Evolutionary conservation across 164 flowering plant species (phyloP), one percentile per base, ranked within the genome.

Genomic region (Kingdonia uniflora): DNA sequence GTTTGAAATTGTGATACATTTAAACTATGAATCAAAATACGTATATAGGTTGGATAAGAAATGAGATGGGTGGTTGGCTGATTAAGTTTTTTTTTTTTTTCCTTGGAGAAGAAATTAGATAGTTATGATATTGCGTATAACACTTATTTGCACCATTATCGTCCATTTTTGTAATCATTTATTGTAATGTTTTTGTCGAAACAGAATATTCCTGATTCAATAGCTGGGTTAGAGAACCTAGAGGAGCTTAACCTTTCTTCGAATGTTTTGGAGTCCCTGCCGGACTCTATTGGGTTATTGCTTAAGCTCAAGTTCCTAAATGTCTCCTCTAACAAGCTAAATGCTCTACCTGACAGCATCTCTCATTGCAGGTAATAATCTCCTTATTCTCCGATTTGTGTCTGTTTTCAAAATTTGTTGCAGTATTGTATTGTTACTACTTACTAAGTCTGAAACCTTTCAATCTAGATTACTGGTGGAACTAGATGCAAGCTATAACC

Each of bases 271-370:
- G 80, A 70, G 53, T 71, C 81, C 1, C 71, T 92, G 52, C 98
- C 98, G 1, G 95, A 92, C 57, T 88, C 98, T 15, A 74, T 92
- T 56, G 96, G 98, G 0, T 53, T 85, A 65, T 55, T 92, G 66
- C 69, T 69, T 45, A 84, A 72, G 11, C 58, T 92, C 71, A 92
- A 77, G 64, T 66, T 76, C 29, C 68, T 92, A 6, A 65, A 88
- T 70, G 89, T 76, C 2, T 88, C 95, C 11, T 66, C 75, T 52
- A 92, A 85, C 78, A 86, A 84, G 70, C 80, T 92, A 5, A 48
- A 21, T 29, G 58, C 74, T 46, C 58, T 92, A 19, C 98, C 98
- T 14, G 95, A 92, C 57, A 68, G 81, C 73, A 85, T 85, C 46
- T 73, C 77, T 49, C 76, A 77, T 37, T 92, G 98, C 96, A 71